Base-by-base conservation (phyloP, 2,329 filamentous ascomycete species). In the Diplocarpon rosae region DNA sequence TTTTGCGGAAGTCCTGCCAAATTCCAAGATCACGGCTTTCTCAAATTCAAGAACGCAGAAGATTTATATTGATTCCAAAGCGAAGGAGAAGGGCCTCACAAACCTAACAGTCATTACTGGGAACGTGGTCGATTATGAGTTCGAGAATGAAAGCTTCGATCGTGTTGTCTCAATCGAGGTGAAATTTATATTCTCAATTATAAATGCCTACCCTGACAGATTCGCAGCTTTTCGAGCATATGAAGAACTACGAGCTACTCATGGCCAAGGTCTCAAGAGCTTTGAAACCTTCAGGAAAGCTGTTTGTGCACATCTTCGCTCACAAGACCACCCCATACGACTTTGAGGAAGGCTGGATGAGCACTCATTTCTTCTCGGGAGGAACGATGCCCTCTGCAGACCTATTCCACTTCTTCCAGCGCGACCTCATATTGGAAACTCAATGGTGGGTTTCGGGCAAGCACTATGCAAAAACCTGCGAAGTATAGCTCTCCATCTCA, bases 301-400 rank as follows among this genome's bases (percentile, higher is more conserved):
- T 83, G 12, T 83, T 85, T 55, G 75, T 83, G 45, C 80, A 85
- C 54, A 75, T 82, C 42, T 84, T 85, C 56, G 69, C 69, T 30
- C 79, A 85, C 61, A 71, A 69, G 53, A 70, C 68, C 10, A 80
- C 75, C 12, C 78, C 80, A 0, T 85, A 85, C 57, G 78, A 84
- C 57, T 85, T 78, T 52, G 79, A 84, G 49, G 71, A 73, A 39
- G 80, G 80, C 29, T 85, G 80, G 81, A 85, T 85, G 80, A 81
- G 78, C 40, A 74, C 73, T 49, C 71, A 83, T 57, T 85, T 85
- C 67, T 85, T 85, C 63, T 81, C 78, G 0, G 81, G 80, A 11
- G 81, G 81, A 2, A 84, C 78, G 6, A 85, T 85, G 81, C 78
- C 76, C 3, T 77, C 71, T 34, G 72, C 77, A 0, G 81, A 85